Evolutionary conservation across 495 filamentous ascomycete species (phyloP).

Genomic region (Daldinia vernicosa): DNA sequence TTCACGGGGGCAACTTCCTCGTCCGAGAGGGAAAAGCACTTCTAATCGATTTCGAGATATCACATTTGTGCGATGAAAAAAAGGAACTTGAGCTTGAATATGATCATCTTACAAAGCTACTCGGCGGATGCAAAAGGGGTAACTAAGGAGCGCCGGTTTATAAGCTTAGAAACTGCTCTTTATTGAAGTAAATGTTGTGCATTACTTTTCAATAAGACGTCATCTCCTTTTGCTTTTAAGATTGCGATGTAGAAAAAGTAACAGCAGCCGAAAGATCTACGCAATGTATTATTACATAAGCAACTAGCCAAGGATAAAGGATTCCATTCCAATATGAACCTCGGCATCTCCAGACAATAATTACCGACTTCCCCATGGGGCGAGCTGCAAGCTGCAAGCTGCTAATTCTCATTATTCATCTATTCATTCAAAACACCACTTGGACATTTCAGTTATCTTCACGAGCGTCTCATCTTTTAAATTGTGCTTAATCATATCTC

Average conservation of each 20-base stretch:
- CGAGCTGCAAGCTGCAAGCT: background rate
- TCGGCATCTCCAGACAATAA: slow-evolving; percentile 15
- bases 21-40: slow-evolving; percentile 25
- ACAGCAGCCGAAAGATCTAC: background rate
- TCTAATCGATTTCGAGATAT: slow-evolving; percentile 10
- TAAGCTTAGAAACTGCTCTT: too few relatives aligned
- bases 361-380: slow-evolving; percentile 27
- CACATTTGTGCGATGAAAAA: background rate
- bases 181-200: too few relatives aligned
- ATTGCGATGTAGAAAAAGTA: too few relatives aligned
- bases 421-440: background rate
- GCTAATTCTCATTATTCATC: background rate
- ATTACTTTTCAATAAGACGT: too few relatives aligned
- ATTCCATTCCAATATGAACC: slow-evolving; percentile 1
- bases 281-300: background rate
- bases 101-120: background rate
- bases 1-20: slow-evolving; percentile 56
- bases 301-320: background rate
- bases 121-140: background rate
- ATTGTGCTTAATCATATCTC: background rate
- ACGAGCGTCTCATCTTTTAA: background rate
- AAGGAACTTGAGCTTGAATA: background rate
- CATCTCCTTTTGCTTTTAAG: too few relatives aligned
- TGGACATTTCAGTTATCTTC: background rate
- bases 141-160: background rate